Evolutionary conservation across 2,329 filamentous ascomycete species (phyloP), one percentile per base, ranked within the genome.

Genomic region (Sporothrix sp.): DNA sequence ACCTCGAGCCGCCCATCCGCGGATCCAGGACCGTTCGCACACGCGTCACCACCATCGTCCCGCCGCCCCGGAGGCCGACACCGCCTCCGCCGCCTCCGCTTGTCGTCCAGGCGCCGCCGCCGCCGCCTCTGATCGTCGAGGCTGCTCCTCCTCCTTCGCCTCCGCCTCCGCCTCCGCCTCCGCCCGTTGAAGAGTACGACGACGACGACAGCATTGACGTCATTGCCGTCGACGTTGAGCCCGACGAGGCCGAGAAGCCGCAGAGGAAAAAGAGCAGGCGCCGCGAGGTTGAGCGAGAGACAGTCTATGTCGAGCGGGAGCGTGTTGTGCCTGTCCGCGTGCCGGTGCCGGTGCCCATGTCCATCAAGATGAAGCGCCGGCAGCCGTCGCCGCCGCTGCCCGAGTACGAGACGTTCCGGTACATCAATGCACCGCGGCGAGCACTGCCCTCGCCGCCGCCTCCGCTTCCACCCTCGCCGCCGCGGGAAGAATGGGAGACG

Each of bases 341-440:
- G 3, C 51, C 51, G 3, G 49, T 45, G 14, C 48, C 48, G 16
- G 16, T 43, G 39, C 40, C 48, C 40, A 39, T 45, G 48, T 35
- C 48, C 7, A 38, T 51, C 33, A 36, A 32, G 40, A 37, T 51
- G 33, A 30, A 30, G 2, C 48, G 48, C 7, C 40, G 35, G 7
- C 27, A 50, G 33, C 23, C 11, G 21, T 36, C 42, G 7, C 50
- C 43, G 14, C 45, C 38, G 6, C 25, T 66, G 45, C 62, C 61
- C 13, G 63, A 68, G 53, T 71, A 70, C 54, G 74, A 75, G 33
- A 73, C 72, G 27, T 78, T 67, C 58, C 72, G 75, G 7, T 77
- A 78, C 57, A 68, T 78, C 44, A 73, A 78, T 52, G 72, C 70
- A 0, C 69, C 73, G 23, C 64, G 70, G 46, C 63, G 68, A 20